Evolutionary conservation across 208 protist genomes (phyloP), one percentile per base, ranked within the genome.

Genomic region (Wallacemonas sp.): DNA sequence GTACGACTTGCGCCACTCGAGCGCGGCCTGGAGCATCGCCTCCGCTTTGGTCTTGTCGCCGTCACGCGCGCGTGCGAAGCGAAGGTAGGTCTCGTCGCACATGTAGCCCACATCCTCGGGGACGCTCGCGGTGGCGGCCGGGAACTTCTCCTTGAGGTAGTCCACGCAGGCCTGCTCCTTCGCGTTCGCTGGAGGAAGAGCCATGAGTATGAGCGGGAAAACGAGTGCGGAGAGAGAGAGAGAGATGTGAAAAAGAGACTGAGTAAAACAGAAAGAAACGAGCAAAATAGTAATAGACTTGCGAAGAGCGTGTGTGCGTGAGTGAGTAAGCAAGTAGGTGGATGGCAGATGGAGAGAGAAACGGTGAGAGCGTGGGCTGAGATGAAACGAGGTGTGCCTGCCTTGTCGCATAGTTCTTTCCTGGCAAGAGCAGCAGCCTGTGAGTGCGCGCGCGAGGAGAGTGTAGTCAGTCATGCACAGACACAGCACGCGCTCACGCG

Each of bases 11-110:
- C 87, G 72, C 87, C 87, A 93, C 62, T 68, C 62, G 3, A 93
- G 52, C 26, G 73, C 69, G 5, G 46, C 62, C 39, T 57, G n/a
- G 11, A 93, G 68, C 78, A 87, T 75, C 46, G 66, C 68, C 0
- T 47, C 46, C 1, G 87, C 80, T 54, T 86, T 85, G 12, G 63
- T 54, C 4, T 60, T 17, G 61, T 93, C 41, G 12, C 65, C 72
- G 17, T 88, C 67, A 27, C 75, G 70, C 9, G 81, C 80, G 2
- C 83, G 75, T 6, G 81, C 72, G 55, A 90, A 93, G 71, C 83
- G 81, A 0, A 90, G 67, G 54, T 90, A 90, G 3, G 87, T 90
- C 36, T 67, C 76, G 14, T 60, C 75, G 33, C 30, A 46, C 24
- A 93, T 62, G 54, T 90, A 93, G 43, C 65, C 43, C 5, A 47